Evolutionary conservation across 441 rosid genomes (phyloP), one percentile per base, ranked within the genome.

Genomic region (Bruguiera hainesii): DNA sequence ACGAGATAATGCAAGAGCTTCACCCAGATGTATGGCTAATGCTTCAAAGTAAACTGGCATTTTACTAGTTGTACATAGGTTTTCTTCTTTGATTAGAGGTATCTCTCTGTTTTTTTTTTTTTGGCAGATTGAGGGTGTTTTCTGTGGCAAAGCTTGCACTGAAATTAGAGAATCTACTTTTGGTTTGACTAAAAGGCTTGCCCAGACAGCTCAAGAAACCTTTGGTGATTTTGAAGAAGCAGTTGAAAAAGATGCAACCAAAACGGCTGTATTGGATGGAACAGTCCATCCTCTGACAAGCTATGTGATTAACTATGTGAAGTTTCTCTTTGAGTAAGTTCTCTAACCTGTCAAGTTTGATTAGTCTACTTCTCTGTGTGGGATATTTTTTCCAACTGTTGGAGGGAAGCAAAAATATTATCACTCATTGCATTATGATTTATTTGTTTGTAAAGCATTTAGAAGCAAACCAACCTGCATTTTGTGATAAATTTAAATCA

Each of bases 151-250:
- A 79, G 89, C 94, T 74, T 95, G 99, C 83, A 75, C 76, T 58
- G 90, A 87, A 81, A 86, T 95, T 72, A 84, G 91, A 77, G 97
- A 95, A 68, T 87, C 96, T 67, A 87, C 97, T 64, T 66, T 76
- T 74, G 87, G 93, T 66, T 84, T 95, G 88, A 95, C 97, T 51
- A 91, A 89, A 78, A 65, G 88, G 77, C 90, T 95, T 63, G 98
- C 98, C 30, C 93, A 86, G 76, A 91, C 98, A 67, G 96, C 97
- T 78, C 93, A 95, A 77, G 97, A 88, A 61, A 91, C 99, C 69
- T 91, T 91, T 66, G 94, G 98, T 73, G 97, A 91, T 87, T 95
- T 95, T 56, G 96, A 89, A 85, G 98, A 89, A 80, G 98, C 96
- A 16, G 99, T 94, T 73, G 99, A 94, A 75, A 94, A 91, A 79